Conservation (phyloP, 495 filamentous ascomycete species). For the Penicillium pancosmium region DNA sequence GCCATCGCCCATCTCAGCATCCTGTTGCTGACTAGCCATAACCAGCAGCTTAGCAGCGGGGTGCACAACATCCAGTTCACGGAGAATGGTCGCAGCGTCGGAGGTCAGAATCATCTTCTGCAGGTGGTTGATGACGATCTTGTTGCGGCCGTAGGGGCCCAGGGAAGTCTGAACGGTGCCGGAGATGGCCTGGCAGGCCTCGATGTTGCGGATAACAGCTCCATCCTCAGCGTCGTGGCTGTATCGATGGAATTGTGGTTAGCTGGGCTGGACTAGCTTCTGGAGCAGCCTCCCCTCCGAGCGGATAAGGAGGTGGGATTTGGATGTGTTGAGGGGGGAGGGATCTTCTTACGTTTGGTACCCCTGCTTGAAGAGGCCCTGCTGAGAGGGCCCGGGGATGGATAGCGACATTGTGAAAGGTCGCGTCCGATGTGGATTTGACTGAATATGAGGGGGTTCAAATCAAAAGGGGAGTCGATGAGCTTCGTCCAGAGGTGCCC, state of each 20-base stretch:
- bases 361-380: slow-evolving; percentile 91
- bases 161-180: slow-evolving; percentile 95
- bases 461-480: slow-evolving; percentile 18
- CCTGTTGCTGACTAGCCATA: slow-evolving; percentile 99
- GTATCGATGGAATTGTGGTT: slow-evolving; percentile 14
- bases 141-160: slow-evolving; percentile 97
- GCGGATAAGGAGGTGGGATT: slow-evolving; percentile 35
- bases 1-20: slow-evolving; percentile 97
- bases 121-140: slow-evolving; percentile 99
- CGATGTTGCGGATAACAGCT: slow-evolving; percentile 96
- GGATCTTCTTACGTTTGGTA: slow-evolving; percentile 80
- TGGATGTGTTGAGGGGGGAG: slow-evolving; percentile 21
- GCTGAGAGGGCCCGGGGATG: slow-evolving; percentile 89
- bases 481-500: slow-evolving; percentile 35
- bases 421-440: slow-evolving; percentile 30
- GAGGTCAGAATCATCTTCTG: slow-evolving; percentile 99
- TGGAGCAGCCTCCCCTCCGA: background rate
- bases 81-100: slow-evolving; percentile 95
- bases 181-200: slow-evolving; percentile 95
- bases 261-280: slow-evolving; percentile 1
- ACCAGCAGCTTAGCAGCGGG: slow-evolving; percentile 98
- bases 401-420: slow-evolving; percentile 81
- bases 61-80: slow-evolving; percentile 97
- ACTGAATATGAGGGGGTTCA: slow-evolving; percentile 26
- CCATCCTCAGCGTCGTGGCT: slow-evolving; percentile 99